Conservation (phyloP, 305 asterid genomes). For the Solanum hybrid region DNA sequence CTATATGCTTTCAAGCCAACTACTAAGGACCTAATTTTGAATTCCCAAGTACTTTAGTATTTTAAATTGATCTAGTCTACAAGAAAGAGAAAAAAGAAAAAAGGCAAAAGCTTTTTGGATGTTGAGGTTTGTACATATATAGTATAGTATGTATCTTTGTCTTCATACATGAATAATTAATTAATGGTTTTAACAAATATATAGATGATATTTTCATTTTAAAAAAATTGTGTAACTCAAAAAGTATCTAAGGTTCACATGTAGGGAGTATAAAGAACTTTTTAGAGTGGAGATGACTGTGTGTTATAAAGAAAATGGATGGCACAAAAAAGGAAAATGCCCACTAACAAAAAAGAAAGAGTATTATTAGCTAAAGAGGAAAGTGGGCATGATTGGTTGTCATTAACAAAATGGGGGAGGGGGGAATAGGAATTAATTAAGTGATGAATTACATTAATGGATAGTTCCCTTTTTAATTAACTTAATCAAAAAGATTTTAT, state of each 20-base stretch:
- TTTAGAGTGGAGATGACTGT: slow-evolving; percentile 14
- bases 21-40: background rate
- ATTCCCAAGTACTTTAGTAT: background rate
- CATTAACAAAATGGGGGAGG: slow-evolving; percentile 25
- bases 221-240: background rate
- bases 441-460: slow-evolving; percentile 23
- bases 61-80: background rate
- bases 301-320: slow-evolving; percentile 28
- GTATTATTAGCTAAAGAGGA: slow-evolving; percentile 10
- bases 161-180: background rate
- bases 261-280: slow-evolving; percentile 10
- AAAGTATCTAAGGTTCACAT: background rate
- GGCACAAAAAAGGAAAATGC: slow-evolving; percentile 36
- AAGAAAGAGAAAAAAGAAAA: background rate
- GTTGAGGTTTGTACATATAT: background rate
- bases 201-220: background rate
- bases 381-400: slow-evolving; percentile 30
- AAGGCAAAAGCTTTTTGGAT: background rate
- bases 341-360: slow-evolving; percentile 28
- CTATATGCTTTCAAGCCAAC: background rate
- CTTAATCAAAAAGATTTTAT: background rate
- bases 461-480: background rate
- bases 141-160: background rate
- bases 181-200: background rate
- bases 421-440: background rate